Evolutionary conservation across 257 asterid genomes (phyloP).

Genomic region (Primulina tabacum): DNA sequence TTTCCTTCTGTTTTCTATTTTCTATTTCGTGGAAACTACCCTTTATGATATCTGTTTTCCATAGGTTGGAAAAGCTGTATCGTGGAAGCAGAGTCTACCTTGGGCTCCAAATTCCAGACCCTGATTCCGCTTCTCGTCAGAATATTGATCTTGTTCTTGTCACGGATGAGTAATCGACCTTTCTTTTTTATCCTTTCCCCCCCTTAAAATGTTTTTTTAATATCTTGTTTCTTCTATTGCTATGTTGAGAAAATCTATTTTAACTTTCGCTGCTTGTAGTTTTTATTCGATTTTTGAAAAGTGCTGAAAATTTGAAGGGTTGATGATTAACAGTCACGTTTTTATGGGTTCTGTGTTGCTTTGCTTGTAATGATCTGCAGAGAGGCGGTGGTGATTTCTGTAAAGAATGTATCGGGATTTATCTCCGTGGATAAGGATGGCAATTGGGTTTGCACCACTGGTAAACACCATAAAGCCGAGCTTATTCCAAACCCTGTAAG

Average conservation of each 20-base stretch:
- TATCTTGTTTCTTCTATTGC: neutral
- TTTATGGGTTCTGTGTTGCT: conserved; percentile 15
- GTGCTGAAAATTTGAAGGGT: neutral
- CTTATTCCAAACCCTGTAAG: conserved; percentile 64
- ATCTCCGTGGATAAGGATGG: conserved; percentile 69
- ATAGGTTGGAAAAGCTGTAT: conserved; percentile 66
- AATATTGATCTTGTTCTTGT: conserved; percentile 71
- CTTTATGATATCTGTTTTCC: neutral
- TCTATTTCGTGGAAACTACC: neutral
- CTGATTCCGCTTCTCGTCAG: conserved; percentile 64
- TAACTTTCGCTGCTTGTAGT: neutral
- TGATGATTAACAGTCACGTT: neutral
- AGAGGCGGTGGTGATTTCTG: conserved; percentile 66
- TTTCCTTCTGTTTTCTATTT: neutral
- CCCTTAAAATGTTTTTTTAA: neutral
- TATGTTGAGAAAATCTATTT: neutral
- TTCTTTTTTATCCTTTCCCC: neutral
- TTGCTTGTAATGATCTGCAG: conserved; percentile 32
- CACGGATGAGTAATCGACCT: conserved; percentile 41
- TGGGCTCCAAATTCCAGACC: conserved; percentile 83
- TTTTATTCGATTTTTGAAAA: neutral
- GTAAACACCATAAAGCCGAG: conserved; percentile 43
- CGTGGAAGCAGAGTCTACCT: conserved; percentile 54
- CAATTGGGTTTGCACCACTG: conserved; percentile 62
- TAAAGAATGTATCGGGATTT: conserved; percentile 59